Evolutionary conservation across 345 rosid genomes (phyloP), one percentile per base, ranked within the genome.

Genomic region (Dimocarpus longan): DNA sequence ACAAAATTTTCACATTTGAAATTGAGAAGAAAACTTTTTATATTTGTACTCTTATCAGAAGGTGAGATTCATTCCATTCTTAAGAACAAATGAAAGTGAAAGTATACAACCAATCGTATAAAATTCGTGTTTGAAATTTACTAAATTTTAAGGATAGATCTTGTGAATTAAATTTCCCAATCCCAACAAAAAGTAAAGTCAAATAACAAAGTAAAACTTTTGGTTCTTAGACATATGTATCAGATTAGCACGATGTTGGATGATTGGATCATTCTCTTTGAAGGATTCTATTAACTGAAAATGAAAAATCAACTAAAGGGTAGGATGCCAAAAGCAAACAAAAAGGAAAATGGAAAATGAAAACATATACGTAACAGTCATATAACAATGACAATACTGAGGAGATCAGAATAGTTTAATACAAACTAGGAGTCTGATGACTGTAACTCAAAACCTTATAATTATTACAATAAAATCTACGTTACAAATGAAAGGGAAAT

Each of bases 401-500:
- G 24, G 42, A 48, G 42, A 50, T 28, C 18, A 52, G 10, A 50
- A 11, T 8, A 22, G 0, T 26, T 26, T 43, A 7, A 15, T 40
- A 42, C 54, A 9, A n/a, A 74, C 22, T 44, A 52, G 16, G 42
- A 74, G 56, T 43, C 18, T 52, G n/a, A 50, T 16, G 9, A 71
- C 52, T 0, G 42, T 28, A 32, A 56, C 42, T 6, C 37, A 73
- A 74, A 26, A n/a, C 68, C 18, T 67, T 57, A 19, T 67, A 50
- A 73, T 74, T 73, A 18, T 68, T 66, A 18, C 67, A 59, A 12
- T 60, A 8, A 6, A 22, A 32, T 74, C 37, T 43, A 70, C 64
- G 42, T 40, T 73, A 56, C 77, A 66, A 57, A 73, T 73, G 77
- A 72, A 57, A 65, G 44, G 48, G 48, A 50, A 72, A 50, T 62